Evolutionary conservation across 352 stramenopile species (phyloP).

Genomic region (Pythium chondricola): DNA sequence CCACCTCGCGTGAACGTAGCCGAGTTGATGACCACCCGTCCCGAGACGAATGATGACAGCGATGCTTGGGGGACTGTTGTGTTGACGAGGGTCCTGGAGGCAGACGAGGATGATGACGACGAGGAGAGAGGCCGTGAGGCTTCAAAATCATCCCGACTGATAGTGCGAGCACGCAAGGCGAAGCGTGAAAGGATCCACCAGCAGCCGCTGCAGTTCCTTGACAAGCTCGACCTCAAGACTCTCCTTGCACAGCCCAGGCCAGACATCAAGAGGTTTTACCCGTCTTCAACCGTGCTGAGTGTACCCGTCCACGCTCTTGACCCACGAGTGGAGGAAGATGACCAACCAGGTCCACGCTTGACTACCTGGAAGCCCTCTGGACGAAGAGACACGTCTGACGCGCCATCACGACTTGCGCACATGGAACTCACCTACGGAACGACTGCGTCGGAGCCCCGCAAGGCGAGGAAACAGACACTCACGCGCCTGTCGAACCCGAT

Average conservation of each 20-base stretch:
- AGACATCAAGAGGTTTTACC: constrained; percentile 29
- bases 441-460: constrained; percentile 27
- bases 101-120: constrained; percentile 23
- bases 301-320: constrained; percentile 3
- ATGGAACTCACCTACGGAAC: constrained; percentile 69
- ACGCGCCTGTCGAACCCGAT: constrained; percentile 65
- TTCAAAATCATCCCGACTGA: background rate
- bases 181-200: constrained; percentile 31
- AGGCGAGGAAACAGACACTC: constrained; percentile 52
- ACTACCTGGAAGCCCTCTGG: constrained; percentile 3
- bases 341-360: background rate
- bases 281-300: background rate
- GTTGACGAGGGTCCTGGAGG: constrained; percentile 11
- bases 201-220: constrained; percentile 48
- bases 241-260: constrained; percentile 52
- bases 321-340: constrained; percentile 2
- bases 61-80: constrained; percentile 8
- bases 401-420: constrained; percentile 30
- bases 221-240: constrained; percentile 56
- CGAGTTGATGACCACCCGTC: constrained; percentile 39
- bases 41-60: constrained; percentile 8
- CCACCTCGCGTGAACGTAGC: constrained; percentile 37
- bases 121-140: constrained; percentile 4
- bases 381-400: constrained; percentile 1
- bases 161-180: background rate